Conservation (phyloP, 2,329 filamentous ascomycete species). For the Nectriaceae sp. region DNA sequence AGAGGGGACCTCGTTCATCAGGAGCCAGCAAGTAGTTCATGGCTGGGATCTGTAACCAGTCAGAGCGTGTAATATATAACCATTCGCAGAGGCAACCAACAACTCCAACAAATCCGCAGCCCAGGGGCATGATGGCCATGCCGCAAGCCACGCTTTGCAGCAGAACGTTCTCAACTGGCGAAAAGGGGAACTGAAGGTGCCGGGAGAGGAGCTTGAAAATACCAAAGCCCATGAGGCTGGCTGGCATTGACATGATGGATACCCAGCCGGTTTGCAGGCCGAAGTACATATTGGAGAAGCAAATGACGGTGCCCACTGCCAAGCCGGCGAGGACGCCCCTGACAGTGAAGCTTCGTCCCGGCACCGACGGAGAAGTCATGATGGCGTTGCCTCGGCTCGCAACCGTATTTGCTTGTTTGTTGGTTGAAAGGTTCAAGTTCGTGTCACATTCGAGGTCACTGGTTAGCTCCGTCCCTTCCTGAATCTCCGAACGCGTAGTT, state of each 20-base stretch:
- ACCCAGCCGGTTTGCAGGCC: conserved; percentile 81
- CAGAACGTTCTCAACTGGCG: conserved; percentile 93
- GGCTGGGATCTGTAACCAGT: conserved; percentile 66
- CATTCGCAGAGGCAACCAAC: conserved; percentile 37
- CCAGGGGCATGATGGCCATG: conserved; percentile 95
- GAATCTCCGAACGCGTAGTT: too few species aligned
- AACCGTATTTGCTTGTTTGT: neutral
- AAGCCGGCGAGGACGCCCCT: conserved; percentile 80
- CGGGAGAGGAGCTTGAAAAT: conserved; percentile 81
- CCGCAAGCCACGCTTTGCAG: conserved; percentile 95
- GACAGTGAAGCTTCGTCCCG: conserved; percentile 75
- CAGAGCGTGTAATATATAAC: neutral
- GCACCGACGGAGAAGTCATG: conserved; percentile 29
- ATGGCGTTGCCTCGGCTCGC: neutral
- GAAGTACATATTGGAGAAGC: conserved; percentile 98
- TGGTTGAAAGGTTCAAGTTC: neutral
- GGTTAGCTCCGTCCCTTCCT: neutral
- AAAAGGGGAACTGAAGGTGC: conserved; percentile 78
- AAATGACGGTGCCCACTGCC: conserved; percentile 84
- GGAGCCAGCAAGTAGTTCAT: conserved; percentile 80
- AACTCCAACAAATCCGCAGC: conserved; percentile 93
- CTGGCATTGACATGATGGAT: conserved; percentile 94
- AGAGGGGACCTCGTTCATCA: conserved; percentile 77
- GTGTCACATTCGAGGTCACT: neutral
- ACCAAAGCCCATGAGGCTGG: conserved; percentile 90